These are phyloP conservation scores for Triticum monococcum DNA, from an alignment of 176 grass and related monocot genomes.

Conservation along the genomic window DNA sequence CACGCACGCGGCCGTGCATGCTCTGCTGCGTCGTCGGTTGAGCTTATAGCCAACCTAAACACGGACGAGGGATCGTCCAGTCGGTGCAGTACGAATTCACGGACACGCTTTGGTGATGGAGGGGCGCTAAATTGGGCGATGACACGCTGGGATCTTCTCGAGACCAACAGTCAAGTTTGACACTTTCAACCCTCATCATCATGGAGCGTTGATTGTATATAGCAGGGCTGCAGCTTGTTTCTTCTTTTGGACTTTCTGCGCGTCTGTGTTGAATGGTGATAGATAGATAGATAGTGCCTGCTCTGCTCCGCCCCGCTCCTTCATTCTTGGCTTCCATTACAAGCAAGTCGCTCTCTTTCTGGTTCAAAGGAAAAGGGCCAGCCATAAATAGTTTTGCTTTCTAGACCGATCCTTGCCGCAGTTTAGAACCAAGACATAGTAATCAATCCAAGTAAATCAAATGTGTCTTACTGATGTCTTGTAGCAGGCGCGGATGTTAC, in stretches of 20 bases:
- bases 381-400: conserved; percentile 29
- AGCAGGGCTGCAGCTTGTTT: background rate
- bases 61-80: background rate
- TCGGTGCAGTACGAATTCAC: background rate
- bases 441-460: background rate
- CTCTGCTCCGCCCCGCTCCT: background rate
- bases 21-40: conserved; percentile 21
- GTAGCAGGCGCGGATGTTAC: background rate
- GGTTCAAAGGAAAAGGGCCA: conserved; percentile 19
- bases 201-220: background rate
- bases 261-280: conserved; percentile 17
- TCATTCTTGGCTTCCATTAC: conserved; percentile 41
- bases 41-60: conserved; percentile 22
- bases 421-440: background rate
- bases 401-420: background rate
- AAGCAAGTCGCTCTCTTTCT: conserved; percentile 43
- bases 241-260: conserved; percentile 35
- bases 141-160: background rate
- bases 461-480: background rate
- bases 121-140: background rate
- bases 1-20: background rate
- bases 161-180: background rate
- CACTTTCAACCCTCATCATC: background rate
- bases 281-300: background rate
- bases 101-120: background rate